Conservation (phyloP, 2,329 filamentous ascomycete genomes). For the Cercospora sp. region DNA sequence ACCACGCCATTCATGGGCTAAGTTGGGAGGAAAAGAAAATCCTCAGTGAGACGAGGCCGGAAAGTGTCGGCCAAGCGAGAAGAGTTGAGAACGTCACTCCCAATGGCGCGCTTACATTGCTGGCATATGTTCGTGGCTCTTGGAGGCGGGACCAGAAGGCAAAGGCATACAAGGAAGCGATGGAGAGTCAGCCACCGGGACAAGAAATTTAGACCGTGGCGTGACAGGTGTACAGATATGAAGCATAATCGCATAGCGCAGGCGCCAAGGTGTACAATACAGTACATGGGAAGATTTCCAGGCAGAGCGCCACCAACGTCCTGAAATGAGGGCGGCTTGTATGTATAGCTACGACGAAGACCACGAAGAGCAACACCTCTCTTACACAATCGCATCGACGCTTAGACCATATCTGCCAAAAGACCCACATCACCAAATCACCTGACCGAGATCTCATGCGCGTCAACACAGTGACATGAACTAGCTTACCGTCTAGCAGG, state of each 20-base stretch:
- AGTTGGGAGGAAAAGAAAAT: slow-evolving; percentile 76
- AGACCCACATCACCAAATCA: slow-evolving; percentile 1
- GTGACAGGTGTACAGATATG: slow-evolving; percentile 13
- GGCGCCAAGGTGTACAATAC: background rate
- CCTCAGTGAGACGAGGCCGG: slow-evolving; percentile 70
- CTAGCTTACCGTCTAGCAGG: slow-evolving; percentile 15
- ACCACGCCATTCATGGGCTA: slow-evolving; percentile 69
- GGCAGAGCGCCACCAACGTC: background rate
- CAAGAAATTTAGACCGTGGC: slow-evolving; percentile 32
- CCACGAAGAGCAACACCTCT: background rate
- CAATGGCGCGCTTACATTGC: slow-evolving; percentile 54
- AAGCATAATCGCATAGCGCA: background rate
- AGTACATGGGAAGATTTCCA: background rate
- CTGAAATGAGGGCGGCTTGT: background rate
- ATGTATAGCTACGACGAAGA: background rate
- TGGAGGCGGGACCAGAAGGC: slow-evolving; percentile 39
- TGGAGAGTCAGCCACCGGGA: slow-evolving; percentile 30
- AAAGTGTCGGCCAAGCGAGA: slow-evolving; percentile 84
- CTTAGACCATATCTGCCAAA: no score
- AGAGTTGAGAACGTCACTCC: slow-evolving; percentile 76
- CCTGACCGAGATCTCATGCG: slow-evolving; percentile 13
- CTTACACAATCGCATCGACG: no score
- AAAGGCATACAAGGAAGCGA: slow-evolving; percentile 35
- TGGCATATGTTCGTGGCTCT: slow-evolving; percentile 61
- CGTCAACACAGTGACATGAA: slow-evolving; percentile 14